Evolutionary conservation across 2,329 filamentous ascomycete species (phyloP).

Genomic region (Microcyclospora pomicola): DNA sequence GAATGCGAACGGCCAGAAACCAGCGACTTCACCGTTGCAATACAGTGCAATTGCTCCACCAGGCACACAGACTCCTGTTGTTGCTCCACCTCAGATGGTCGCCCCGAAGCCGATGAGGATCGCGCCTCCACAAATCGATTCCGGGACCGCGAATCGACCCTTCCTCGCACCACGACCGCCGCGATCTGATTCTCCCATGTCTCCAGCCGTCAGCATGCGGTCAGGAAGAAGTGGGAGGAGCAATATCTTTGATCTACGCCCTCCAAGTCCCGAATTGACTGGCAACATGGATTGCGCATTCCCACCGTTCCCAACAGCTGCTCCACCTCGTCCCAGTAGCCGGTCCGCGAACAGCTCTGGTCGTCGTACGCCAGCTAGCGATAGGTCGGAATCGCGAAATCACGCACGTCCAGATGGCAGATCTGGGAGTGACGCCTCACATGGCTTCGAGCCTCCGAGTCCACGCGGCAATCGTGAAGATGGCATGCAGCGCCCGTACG

Average conservation of each 20-base stretch:
- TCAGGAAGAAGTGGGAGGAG: constrained; percentile 16
- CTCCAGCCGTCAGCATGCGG: constrained; percentile 20
- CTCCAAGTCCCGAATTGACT: constrained; percentile 29
- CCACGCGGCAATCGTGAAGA: constrained; percentile 26
- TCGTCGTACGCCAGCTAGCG: constrained; percentile 13
- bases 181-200: constrained; percentile 40
- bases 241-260: constrained; percentile 17
- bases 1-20: constrained; percentile 7
- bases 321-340: constrained; percentile 11
- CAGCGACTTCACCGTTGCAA: constrained; percentile 7
- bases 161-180: constrained; percentile 26
- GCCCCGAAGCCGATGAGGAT: constrained; percentile 9
- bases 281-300: constrained; percentile 38
- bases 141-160: constrained; percentile 17
- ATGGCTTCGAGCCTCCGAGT: constrained; percentile 26
- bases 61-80: constrained; percentile 38
- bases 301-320: constrained; percentile 35
- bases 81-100: constrained; percentile 18
- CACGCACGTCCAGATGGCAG: constrained; percentile 11
- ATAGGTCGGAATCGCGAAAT: constrained; percentile 13
- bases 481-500: constrained; percentile 17
- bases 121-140: constrained; percentile 17
- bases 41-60: constrained; percentile 32
- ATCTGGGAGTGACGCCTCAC: constrained; percentile 1
- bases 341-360: constrained; percentile 11